Evolutionary conservation across 805 yeast species (phyloP), one percentile per base, ranked within the genome.

Genomic region (Schizosaccharomyces osmophilus): DNA sequence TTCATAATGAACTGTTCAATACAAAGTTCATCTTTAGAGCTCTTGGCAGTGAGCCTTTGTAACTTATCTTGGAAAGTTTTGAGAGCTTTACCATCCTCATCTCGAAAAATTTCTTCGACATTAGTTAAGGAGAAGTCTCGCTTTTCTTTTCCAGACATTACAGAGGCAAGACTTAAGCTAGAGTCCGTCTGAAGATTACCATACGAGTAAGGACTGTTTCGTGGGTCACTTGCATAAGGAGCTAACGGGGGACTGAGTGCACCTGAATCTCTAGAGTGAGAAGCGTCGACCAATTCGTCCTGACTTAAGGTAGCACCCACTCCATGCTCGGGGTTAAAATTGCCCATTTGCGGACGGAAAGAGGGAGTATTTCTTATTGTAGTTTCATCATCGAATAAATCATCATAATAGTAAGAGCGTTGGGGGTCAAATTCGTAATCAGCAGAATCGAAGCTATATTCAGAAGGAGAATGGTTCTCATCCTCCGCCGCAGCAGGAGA

Each of bases 11-110:
- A 59, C 15, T 36, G n/a, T 19, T 59, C 54, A 59, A 59, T 59
- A 45, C 61, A 59, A 11, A 59, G 32, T 13, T 59, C 61, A 48
- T 59, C 61, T 54, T 59, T 59, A 24, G 61, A 59, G 22, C 42
- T 59, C 41, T 59, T 59, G 3, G 54, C 26, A 22, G 19, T 59
- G 19, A 59, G 55, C n/a, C 5, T 31, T 11, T 59, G 26, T 8
- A 59, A 54, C 31, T n/a, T 41, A n/a, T 31, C 39, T 22, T 22
- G 17, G 31, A 59, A 59, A 4, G 17, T 22, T 15, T n/a, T 43
- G 5, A 59, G 13, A 9, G 54, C 61, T 41, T 59, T 19, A 22
- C 55, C 61, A 31, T 59, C 61, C 31, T 24, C 31, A 26, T 59
- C 61, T 19, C 55, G 42, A 13, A 59, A 59, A 11, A 19, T 59